Percentiles rank a stretch among this genome's conserved stretches.
These are phyloP conservation scores for Vigna hirtella DNA, from an alignment of 306 rosid genomes.

Conservation along the genomic window DNA sequence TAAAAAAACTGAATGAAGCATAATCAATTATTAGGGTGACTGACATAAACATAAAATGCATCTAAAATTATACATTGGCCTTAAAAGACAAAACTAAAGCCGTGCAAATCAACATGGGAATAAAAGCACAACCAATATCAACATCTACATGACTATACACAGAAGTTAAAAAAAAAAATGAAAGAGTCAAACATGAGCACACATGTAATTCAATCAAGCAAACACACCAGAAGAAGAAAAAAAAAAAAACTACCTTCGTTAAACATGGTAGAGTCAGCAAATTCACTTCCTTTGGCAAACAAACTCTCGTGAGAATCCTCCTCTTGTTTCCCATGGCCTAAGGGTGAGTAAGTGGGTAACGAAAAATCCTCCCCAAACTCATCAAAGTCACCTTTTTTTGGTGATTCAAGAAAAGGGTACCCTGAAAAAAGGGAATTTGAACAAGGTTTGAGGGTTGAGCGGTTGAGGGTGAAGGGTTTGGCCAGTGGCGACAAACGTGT, in stretches of 20 bases:
- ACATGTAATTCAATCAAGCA: not conserved
- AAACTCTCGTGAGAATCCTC: constrained; percentile 28
- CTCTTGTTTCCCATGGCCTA: constrained; percentile 16
- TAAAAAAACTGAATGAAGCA: not conserved
- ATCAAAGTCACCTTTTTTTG: constrained; percentile 40
- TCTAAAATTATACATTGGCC: constrained; percentile 3
- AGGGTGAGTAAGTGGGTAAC: constrained; percentile 37
- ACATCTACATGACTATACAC: not conserved
- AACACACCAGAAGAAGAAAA: constrained; percentile 14
- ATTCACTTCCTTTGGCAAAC: constrained; percentile 35
- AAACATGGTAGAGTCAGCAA: constrained; percentile 34
- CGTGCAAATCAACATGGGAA: constrained; percentile 1
- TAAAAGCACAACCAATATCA: constrained; percentile 8
- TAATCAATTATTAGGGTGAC: not conserved
- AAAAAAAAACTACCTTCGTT: constrained; percentile 49
- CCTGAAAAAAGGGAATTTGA: constrained; percentile 25
- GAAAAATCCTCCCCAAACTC: constrained; percentile 14
- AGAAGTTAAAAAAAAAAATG: not conserved
- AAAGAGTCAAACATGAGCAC: constrained; percentile 14
- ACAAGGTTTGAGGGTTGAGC: constrained; percentile 40
- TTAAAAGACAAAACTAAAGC: not conserved
- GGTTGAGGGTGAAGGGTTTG: constrained; percentile 62
- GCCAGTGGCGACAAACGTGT: constrained; percentile 73
- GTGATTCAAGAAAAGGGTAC: constrained; percentile 44
- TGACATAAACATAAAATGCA: not conserved